Evolutionary conservation across 2,329 filamentous ascomycete species (phyloP).

Genomic region (Zarea fungicola): DNA sequence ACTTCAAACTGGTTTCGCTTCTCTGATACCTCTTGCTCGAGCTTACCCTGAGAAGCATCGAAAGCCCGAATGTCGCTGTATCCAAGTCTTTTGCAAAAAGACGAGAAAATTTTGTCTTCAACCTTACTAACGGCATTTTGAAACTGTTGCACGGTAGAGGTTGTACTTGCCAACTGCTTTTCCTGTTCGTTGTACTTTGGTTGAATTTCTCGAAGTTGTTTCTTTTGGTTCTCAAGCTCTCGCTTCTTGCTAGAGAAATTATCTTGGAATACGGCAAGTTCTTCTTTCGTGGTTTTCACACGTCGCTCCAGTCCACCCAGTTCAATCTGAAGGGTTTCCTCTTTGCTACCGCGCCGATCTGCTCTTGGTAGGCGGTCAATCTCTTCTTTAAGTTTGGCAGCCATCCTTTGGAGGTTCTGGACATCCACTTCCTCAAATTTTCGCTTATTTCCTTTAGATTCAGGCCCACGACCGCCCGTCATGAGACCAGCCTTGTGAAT

Average conservation of each 20-base stretch:
- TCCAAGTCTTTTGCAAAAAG: conserved; percentile 81
- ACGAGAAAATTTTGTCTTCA: conserved; percentile 80
- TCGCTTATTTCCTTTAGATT: conserved; percentile 68
- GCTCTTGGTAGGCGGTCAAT: conserved; percentile 74
- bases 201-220: conserved; percentile 67
- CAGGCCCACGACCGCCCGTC: conserved; percentile 84
- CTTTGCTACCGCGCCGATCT: conserved; percentile 68
- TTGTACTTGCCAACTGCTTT: conserved; percentile 57
- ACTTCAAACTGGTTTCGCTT: conserved; percentile 82
- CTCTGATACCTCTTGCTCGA: conserved; percentile 84
- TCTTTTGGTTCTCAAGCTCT: conserved; percentile 68
- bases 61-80: conserved; percentile 90
- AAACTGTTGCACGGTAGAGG: conserved; percentile 46
- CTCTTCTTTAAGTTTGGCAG: conserved; percentile 70
- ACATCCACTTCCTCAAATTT: conserved; percentile 88
- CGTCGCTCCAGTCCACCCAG: conserved; percentile 74
- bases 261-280: conserved; percentile 71
- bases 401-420: conserved; percentile 73
- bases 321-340: conserved; percentile 77
- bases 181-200: conserved; percentile 74
- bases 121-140: conserved; percentile 66
- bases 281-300: conserved; percentile 64
- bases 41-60: conserved; percentile 83
- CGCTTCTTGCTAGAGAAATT: conserved; percentile 82
- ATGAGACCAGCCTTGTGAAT: conserved; percentile 96